Conservation (phyloP, 345 rosid species). For the Microcos paniculata region DNA sequence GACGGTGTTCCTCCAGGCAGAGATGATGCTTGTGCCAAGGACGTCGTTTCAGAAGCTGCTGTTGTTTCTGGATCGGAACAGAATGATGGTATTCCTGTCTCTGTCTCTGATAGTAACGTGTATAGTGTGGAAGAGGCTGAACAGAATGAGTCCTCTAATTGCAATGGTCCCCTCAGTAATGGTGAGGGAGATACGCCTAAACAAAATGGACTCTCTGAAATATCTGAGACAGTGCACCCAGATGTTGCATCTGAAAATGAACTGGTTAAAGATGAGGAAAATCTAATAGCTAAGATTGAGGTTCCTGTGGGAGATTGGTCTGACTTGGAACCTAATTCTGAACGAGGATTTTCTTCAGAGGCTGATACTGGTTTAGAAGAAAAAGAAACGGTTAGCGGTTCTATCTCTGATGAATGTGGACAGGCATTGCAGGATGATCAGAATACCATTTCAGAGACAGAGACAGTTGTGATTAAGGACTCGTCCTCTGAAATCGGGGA, state of each 20-base stretch:
- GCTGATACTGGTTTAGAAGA: no score
- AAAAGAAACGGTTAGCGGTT: constrained; percentile 22
- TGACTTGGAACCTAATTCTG: constrained; percentile 2
- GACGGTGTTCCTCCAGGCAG: not conserved
- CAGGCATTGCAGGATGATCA: constrained; percentile 18
- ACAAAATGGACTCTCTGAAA: not conserved
- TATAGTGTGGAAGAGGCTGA: not conserved
- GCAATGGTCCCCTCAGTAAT: not conserved
- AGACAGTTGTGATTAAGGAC: constrained; percentile 23
- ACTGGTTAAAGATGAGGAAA: not conserved
- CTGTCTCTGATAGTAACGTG: not conserved
- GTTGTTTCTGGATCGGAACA: not conserved
- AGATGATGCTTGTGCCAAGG: not conserved
- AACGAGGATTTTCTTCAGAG: not conserved
- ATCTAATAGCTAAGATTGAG: not conserved
- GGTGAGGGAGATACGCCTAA: not conserved
- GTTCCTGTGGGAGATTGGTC: not conserved
- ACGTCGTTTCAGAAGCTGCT: not conserved
- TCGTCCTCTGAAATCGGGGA: constrained; percentile 26
- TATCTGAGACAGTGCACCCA: not conserved
- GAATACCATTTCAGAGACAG: constrained; percentile 27
- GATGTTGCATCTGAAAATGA: not conserved
- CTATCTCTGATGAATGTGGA: constrained; percentile 26
- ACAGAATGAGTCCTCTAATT: not conserved
- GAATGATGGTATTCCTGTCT: not conserved